Evolutionary conservation across 1,284 basidiomycete genomes (phyloP), one percentile per base, ranked within the genome.

Genomic region (Chalciporus sp.): DNA sequence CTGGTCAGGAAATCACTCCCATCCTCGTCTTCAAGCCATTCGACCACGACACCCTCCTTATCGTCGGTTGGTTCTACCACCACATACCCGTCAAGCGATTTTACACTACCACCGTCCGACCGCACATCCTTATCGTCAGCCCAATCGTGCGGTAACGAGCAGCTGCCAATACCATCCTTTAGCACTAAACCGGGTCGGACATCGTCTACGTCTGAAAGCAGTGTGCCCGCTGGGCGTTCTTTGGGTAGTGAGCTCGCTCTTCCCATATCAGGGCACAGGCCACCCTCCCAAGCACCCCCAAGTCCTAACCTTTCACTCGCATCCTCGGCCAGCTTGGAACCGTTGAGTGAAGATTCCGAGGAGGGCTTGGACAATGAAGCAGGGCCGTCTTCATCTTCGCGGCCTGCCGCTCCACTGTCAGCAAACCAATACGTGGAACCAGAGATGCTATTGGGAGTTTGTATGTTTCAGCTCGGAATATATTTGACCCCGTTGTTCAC

Each of bases 391-490:
- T 37, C 53, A 37, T 64, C 69, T 23, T 35, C 50, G 7, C 62
- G 69, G 41, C 51, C 56, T 12, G 29, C 29, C 23, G 43, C 57
- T 31, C 52, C 59, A 10, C 53, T 74, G 23, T 76, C 78, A 53
- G 71, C 78, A 4, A 84, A 81, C 56, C 79, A 83, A 31, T 88
- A 81, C 58, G 72, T 90, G 7, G 86, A 86, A 53, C 64, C 72
- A 27, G 82, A 87, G 47, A 72, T 89, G 53, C 72, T 89, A 3
- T 58, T 71, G 35, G 87, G 87, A 33, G 73, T 89, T 59, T 84
- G 87, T 90, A 64, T 70, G 87, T 84, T 20, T n/a, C 51, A 42
- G 41, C 26, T n/a, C 42, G 42, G 47, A 42, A n/a, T 44, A 14
- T 4, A 39, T 33, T 4, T 46, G 8, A 17, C 37, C 14, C 28